Evolutionary conservation across 495 filamentous ascomycete genomes (phyloP).

Genomic region (Thermothielavioides terrestris): DNA sequence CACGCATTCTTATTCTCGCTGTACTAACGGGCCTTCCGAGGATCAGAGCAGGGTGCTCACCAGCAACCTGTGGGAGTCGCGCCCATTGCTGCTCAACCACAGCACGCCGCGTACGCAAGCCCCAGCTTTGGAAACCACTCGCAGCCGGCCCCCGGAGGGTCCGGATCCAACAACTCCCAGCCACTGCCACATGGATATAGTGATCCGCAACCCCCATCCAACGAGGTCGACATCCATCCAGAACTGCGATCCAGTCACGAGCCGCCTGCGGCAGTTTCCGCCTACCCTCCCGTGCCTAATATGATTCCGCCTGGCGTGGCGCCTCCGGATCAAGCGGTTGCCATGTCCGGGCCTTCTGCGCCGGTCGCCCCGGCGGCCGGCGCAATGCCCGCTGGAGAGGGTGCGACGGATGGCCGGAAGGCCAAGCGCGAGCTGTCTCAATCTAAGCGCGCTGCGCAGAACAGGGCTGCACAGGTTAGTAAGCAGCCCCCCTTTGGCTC

Average conservation of each 20-base stretch:
- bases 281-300: conserved; percentile 18
- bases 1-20: neutral
- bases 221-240: conserved; percentile 26
- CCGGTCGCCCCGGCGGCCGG: conserved; percentile 6
- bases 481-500: neutral
- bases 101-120: conserved; percentile 14
- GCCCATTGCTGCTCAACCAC: conserved; percentile 14
- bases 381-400: conserved; percentile 16
- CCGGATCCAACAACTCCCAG: conserved; percentile 10
- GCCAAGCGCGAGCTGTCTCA: conserved; percentile 83
- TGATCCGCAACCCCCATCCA: conserved; percentile 16
- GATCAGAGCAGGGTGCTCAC: conserved; percentile 22
- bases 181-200: conserved; percentile 29
- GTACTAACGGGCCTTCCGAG: conserved; percentile 13
- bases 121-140: conserved; percentile 10
- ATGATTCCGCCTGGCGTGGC: conserved; percentile 28
- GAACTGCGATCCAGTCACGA: conserved; percentile 26
- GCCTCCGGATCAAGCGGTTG: conserved; percentile 17
- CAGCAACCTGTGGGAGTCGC: conserved; percentile 12
- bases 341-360: conserved; percentile 18
- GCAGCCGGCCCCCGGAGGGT: conserved; percentile 15
- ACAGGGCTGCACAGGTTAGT: conserved; percentile 87
- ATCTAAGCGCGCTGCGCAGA: conserved; percentile 93
- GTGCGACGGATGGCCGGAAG: conserved; percentile 35
- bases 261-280: conserved; percentile 10